phyloP scores from a whole-genome alignment of 768 basidiomycete genomes.

The Panaeolus cyanescens region DNA sequence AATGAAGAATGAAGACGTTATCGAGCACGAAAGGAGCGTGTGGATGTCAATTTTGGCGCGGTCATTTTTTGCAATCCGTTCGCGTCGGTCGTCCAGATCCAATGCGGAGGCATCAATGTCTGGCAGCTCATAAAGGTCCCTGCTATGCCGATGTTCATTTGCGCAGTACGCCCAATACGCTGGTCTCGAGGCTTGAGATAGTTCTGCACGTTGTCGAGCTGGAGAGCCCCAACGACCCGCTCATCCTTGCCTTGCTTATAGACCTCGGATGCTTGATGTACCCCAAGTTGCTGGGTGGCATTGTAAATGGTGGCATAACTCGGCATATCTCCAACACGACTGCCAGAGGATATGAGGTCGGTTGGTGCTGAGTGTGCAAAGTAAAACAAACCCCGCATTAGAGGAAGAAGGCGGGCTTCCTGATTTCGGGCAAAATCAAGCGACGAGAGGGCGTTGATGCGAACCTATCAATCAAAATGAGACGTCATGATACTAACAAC shows the following conservation, averaged over 20 bases:
- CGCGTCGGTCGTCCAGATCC: constrained; percentile 19
- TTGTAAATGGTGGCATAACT: constrained; percentile 19
- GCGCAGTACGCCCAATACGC: too few relatives aligned
- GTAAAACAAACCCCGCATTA: constrained; percentile 16
- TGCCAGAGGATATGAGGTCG: constrained; percentile 13
- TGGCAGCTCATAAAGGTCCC: constrained; percentile 15
- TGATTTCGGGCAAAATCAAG: constrained; percentile 3
- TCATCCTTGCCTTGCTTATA: constrained; percentile 14
- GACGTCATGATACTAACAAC: too few relatives aligned
- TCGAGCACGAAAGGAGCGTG: constrained; percentile 18
- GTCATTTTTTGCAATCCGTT: constrained; percentile 9
- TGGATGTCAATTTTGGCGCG: constrained; percentile 18
- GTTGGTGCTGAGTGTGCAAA: constrained; percentile 17
- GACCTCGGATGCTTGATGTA: constrained; percentile 15
- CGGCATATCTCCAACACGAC: constrained; percentile 7
- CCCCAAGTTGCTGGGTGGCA: constrained; percentile 13
- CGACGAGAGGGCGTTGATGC: constrained; percentile 4
- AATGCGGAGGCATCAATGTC: constrained; percentile 11
- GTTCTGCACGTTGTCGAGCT: too few relatives aligned
- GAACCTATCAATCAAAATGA: too few relatives aligned
- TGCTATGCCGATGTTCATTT: constrained; percentile 22
- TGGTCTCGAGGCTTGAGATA: too few relatives aligned
- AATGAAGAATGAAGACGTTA: constrained; percentile 23
- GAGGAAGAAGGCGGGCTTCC: constrained; percentile 20
- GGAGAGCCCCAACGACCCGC: constrained; percentile 25